Percentiles rank a stretch among this genome's conserved stretches.
Conservation (phyloP, 768 basidiomycete species). For the Glaciozyma martinii region DNA sequence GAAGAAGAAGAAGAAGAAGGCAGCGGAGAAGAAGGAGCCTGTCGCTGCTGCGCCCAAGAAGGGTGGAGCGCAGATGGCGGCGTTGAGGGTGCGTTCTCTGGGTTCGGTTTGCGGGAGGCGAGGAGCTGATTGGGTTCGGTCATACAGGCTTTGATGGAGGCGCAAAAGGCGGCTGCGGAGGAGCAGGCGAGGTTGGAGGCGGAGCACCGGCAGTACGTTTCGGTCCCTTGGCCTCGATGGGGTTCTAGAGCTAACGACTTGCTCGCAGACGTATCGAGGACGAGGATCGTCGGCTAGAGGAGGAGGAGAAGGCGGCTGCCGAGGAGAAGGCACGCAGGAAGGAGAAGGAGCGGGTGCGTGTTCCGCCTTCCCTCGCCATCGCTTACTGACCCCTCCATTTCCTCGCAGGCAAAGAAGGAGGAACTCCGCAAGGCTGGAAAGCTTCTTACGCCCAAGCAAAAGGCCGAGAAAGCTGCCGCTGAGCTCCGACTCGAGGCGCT, state of each 20-base stretch:
- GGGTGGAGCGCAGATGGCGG: constrained; percentile 55
- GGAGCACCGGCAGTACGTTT: background rate
- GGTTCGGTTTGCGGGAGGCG: background rate
- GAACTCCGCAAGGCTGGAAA: constrained; percentile 87
- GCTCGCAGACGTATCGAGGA: background rate
- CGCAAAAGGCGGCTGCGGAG: constrained; percentile 43
- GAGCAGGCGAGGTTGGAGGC: constrained; percentile 48
- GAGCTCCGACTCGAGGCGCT: constrained; percentile 86
- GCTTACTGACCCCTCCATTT: background rate
- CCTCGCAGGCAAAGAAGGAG: constrained; percentile 71
- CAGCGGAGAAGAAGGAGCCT: constrained; percentile 33
- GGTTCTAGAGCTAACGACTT: background rate
- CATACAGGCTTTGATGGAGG: background rate
- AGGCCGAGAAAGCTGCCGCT: constrained; percentile 80
- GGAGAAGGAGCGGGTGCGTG: constrained; percentile 76
- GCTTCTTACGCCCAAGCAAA: constrained; percentile 93
- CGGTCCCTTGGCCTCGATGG: background rate
- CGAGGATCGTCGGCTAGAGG: constrained; percentile 59
- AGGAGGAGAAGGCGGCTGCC: constrained; percentile 77
- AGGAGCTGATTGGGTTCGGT: background rate
- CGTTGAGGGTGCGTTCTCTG: constrained; percentile 48
- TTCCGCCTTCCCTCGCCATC: constrained; percentile 8
- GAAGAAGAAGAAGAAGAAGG: constrained; percentile 39
- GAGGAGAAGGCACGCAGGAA: constrained; percentile 85
- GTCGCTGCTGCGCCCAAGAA: constrained; percentile 43